These are phyloP conservation scores for Gleditsia sinensis DNA, from an alignment of 306 rosid genomes.

Conservation along the genomic window DNA sequence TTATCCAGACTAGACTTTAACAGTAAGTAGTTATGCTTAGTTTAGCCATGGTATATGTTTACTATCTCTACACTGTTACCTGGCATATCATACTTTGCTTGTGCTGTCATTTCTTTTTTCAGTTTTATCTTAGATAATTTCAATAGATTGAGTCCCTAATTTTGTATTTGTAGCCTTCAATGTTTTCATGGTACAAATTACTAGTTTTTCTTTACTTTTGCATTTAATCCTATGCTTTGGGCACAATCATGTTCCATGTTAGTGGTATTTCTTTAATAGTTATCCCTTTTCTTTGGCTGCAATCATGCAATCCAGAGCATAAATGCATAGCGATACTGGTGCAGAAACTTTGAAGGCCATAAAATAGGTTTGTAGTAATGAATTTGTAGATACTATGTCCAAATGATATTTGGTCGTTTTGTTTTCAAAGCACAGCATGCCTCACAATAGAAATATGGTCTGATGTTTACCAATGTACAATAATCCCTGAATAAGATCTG, in stretches of 20 bases:
- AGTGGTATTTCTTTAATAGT: too few relatives aligned
- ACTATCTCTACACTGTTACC: neutral
- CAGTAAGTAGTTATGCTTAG: neutral
- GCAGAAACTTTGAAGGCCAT: neutral
- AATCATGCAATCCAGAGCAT: neutral
- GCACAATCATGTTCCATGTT: too few relatives aligned
- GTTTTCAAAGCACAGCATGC: neutral
- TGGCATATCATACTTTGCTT: neutral
- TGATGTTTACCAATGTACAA: neutral
- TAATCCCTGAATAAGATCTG: neutral
- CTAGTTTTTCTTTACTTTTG: too few relatives aligned
- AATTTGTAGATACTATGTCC: neutral
- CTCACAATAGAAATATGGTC: neutral
- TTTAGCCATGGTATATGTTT: neutral
- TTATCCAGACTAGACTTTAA: too few relatives aligned
- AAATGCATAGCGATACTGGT: neutral
- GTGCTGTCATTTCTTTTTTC: too few relatives aligned
- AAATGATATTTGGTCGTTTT: neutral
- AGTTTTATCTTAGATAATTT: too few relatives aligned
- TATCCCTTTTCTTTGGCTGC: neutral
- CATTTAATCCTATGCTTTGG: too few relatives aligned
- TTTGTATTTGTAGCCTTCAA: too few relatives aligned
- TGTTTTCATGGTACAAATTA: too few relatives aligned
- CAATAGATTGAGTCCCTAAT: too few relatives aligned
- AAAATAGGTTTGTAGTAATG: neutral